These are phyloP conservation scores for Clohesyomyces aquaticus DNA, from an alignment of 495 filamentous ascomycete genomes.

Conservation along the genomic window DNA sequence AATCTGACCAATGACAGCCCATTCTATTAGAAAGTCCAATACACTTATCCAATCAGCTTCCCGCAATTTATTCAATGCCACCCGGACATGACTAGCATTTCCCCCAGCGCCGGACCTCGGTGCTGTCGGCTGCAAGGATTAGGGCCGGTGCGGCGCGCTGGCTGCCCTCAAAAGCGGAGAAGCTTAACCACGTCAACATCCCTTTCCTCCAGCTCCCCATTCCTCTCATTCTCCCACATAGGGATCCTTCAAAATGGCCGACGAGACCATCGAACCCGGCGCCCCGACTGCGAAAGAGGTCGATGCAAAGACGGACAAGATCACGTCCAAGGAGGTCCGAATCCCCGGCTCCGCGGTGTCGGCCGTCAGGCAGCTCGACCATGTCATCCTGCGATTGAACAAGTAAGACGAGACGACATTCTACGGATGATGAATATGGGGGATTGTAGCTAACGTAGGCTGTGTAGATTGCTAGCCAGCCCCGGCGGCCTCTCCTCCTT, in stretches of 20 bases:
- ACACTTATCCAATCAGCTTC: no score
- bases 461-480: conserved; percentile 42
- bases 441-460: no score
- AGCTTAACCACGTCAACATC: conserved; percentile 12
- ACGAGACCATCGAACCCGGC: conserved; percentile 23
- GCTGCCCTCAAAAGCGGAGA: conserved; percentile 10
- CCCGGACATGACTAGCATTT: conserved; percentile 1
- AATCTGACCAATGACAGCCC: neutral
- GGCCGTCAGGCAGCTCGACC: conserved; percentile 39
- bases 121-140: neutral
- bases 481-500: conserved; percentile 46
- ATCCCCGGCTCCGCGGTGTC: conserved; percentile 24
- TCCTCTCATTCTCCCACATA: conserved; percentile 2
- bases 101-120: conserved; percentile 8
- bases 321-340: conserved; percentile 17
- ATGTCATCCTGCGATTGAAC: conserved; percentile 44
- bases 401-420: no score
- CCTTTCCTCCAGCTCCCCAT: neutral
- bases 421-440: no score
- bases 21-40: neutral
- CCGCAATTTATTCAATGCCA: no score
- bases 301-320: conserved; percentile 16
- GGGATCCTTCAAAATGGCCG: conserved; percentile 12
- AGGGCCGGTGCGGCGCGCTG: neutral
- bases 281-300: conserved; percentile 28